A percentile compares a stretch with the other conserved stretches of the same genome.
Evolutionary conservation across 768 basidiomycete species (phyloP).

Genomic region (Kwoniella mangroviensis): DNA sequence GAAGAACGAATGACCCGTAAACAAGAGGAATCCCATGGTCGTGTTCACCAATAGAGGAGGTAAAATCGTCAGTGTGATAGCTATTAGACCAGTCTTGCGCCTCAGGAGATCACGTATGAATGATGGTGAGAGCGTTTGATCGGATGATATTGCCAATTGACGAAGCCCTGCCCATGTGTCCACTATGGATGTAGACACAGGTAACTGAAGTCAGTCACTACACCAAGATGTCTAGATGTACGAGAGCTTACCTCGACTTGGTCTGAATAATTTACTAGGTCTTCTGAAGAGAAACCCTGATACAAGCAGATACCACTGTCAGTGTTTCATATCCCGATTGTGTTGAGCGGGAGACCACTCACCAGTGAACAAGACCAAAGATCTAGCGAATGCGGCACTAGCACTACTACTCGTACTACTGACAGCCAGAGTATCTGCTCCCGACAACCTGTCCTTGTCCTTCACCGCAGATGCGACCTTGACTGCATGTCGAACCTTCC

Average conservation of each 20-base stretch:
- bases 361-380: slow-evolving; percentile 49
- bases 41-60: slow-evolving; percentile 55
- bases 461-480: slow-evolving; percentile 13
- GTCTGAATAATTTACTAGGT: slow-evolving; percentile 54
- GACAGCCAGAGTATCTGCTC: slow-evolving; percentile 17
- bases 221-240: background rate
- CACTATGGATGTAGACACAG: slow-evolving; percentile 25
- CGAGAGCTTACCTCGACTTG: slow-evolving; percentile 43
- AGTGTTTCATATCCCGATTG: background rate
- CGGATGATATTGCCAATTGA: slow-evolving; percentile 49
- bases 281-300: slow-evolving; percentile 54
- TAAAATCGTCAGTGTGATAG: slow-evolving; percentile 44
- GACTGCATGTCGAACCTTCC: slow-evolving; percentile 19
- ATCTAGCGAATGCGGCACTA: slow-evolving; percentile 52
- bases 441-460: background rate
- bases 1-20: slow-evolving; percentile 55
- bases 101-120: slow-evolving; percentile 50
- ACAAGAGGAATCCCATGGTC: slow-evolving; percentile 52
- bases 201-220: background rate
- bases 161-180: slow-evolving; percentile 53
- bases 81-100: slow-evolving; percentile 40
- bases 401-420: slow-evolving; percentile 43
- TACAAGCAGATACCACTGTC: background rate
- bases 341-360: slow-evolving; percentile 7
- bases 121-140: slow-evolving; percentile 48